These are phyloP conservation scores for Dalbergia oliveri DNA, from an alignment of 306 rosid genomes.

Conservation along the genomic window DNA sequence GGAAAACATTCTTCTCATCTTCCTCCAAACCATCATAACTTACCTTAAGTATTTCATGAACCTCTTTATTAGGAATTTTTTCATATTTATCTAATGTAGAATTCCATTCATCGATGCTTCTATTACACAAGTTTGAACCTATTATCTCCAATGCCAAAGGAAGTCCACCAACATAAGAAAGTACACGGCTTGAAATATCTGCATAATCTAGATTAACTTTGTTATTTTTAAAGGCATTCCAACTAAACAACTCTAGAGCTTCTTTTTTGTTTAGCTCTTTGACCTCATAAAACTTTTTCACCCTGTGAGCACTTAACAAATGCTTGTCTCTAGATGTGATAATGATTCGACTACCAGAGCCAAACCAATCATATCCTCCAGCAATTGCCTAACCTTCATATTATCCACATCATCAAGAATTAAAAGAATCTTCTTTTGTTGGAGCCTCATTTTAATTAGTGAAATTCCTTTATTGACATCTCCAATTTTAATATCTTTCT, in stretches of 20 bases:
- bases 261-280: not conserved
- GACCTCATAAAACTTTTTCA: not conserved
- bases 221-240: constrained; percentile 3
- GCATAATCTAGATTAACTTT: not conserved
- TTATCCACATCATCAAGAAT: constrained; percentile 15
- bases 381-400: not conserved
- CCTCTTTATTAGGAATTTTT: not conserved
- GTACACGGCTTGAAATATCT: not conserved
- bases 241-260: constrained; percentile 1
- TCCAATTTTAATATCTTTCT: not conserved
- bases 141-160: constrained; percentile 21
- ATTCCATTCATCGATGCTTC: constrained; percentile 8
- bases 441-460: not conserved
- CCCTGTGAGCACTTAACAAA: not conserved
- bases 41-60: constrained; percentile 18
- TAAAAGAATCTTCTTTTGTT: constrained; percentile 1
- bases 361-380: constrained; percentile 17
- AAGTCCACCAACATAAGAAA: not conserved
- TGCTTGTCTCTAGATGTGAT: constrained; percentile 7
- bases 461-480: not conserved
- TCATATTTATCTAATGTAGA: constrained; percentile 20
- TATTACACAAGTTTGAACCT: constrained; percentile 20
- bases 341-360: not conserved
- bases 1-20: not conserved
- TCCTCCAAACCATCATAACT: constrained; percentile 37